These are phyloP conservation scores for Russula sp. DNA, from an alignment of 768 basidiomycete species.

Conservation along the genomic window DNA sequence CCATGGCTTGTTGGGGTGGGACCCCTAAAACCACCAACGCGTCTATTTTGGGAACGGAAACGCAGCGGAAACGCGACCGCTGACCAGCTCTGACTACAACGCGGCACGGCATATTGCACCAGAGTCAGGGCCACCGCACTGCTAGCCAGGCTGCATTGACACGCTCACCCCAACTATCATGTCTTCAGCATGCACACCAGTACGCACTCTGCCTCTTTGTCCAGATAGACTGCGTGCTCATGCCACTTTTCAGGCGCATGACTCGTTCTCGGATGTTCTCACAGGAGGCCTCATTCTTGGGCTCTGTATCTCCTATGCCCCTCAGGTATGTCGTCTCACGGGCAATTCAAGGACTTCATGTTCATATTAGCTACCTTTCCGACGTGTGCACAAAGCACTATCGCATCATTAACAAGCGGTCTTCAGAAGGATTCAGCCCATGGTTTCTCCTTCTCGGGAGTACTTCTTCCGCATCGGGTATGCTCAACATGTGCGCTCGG, in stretches of 20 bases:
- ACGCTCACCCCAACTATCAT: constrained; percentile 3
- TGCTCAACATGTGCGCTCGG: constrained; percentile 69
- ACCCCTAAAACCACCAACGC: constrained; percentile 8
- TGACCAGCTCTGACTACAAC: too few species aligned
- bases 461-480: constrained; percentile 70
- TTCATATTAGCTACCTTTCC: not conserved
- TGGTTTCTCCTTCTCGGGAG: constrained; percentile 87
- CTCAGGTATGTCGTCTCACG: constrained; percentile 12
- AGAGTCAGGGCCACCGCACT: too few species aligned
- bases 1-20: not conserved
- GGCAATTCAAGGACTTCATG: not conserved
- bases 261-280: constrained; percentile 21
- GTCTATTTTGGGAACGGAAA: not conserved
- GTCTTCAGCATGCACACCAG: constrained; percentile 17
- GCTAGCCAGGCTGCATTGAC: too few species aligned
- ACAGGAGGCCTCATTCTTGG: constrained; percentile 21
- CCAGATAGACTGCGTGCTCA: not conserved
- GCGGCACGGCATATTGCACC: too few species aligned
- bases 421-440: constrained; percentile 87
- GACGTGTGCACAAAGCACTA: constrained; percentile 45
- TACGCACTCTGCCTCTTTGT: not conserved
- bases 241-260: constrained; percentile 14
- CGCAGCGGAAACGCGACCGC: too few species aligned
- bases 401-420: constrained; percentile 68
- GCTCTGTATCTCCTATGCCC: constrained; percentile 22